These are phyloP conservation scores for Excoecaria agallocha DNA, from an alignment of 345 rosid genomes.

Conservation along the genomic window DNA sequence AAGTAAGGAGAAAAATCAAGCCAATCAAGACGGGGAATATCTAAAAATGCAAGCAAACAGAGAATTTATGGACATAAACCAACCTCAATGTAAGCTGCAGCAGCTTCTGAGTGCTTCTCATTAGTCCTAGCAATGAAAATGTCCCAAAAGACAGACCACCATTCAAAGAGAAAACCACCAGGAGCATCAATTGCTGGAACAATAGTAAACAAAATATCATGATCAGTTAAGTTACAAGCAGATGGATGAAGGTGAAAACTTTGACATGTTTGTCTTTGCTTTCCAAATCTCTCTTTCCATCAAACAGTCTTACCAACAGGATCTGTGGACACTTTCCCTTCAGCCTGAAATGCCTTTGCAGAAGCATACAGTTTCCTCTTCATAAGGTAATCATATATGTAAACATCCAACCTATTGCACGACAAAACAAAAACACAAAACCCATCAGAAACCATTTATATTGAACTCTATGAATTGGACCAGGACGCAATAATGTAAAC, in stretches of 20 bases:
- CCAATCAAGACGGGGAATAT: background rate
- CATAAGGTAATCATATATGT: constrained; percentile 59
- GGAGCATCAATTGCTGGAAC: constrained; percentile 63
- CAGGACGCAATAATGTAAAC: background rate
- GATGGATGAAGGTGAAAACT: background rate
- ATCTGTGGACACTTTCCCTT: constrained; percentile 53
- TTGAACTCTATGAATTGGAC: background rate
- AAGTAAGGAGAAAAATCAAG: background rate
- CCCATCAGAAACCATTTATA: background rate
- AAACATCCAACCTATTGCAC: constrained; percentile 60
- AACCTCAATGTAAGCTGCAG: constrained; percentile 60
- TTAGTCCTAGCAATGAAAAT: constrained; percentile 54
- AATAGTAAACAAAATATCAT: constrained; percentile 10
- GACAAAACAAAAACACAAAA: background rate
- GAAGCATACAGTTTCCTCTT: constrained; percentile 61
- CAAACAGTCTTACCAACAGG: constrained; percentile 52
- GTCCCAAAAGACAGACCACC: constrained; percentile 92
- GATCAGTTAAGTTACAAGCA: constrained; percentile 11
- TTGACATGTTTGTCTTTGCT: background rate
- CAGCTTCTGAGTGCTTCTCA: constrained; percentile 56
- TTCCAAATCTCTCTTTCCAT: background rate
- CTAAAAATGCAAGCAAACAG: background rate
- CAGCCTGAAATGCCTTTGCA: constrained; percentile 61
- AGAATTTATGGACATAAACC: constrained; percentile 4
- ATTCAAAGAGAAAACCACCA: constrained; percentile 65